Evolutionary conservation across 441 rosid genomes (phyloP).

Genomic region (Flueggea neowawraea): DNA sequence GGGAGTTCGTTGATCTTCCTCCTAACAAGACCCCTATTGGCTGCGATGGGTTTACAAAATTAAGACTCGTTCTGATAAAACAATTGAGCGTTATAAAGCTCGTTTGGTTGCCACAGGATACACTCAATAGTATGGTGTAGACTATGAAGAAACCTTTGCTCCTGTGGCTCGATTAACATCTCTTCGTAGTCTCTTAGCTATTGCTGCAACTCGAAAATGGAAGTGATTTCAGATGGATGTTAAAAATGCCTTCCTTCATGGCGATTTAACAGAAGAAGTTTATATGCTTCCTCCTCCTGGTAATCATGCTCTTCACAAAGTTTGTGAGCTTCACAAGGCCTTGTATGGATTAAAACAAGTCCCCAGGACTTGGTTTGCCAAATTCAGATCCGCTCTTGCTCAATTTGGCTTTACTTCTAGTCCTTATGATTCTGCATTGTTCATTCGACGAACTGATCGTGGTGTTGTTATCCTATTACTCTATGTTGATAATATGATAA

Average conservation of each 20-base stretch:
- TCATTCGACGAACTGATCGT: background rate
- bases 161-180: background rate
- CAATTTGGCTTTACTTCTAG: background rate
- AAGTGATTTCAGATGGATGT: background rate
- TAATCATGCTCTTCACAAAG: background rate
- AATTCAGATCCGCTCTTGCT: background rate
- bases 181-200: background rate
- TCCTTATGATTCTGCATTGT: background rate
- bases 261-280: background rate
- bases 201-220: background rate
- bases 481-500: conserved; percentile 4
- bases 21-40: background rate
- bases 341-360: background rate
- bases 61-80: background rate
- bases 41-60: background rate
- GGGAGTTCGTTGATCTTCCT: background rate
- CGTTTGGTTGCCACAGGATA: background rate
- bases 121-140: background rate
- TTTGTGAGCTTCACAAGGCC: background rate
- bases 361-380: background rate
- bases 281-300: background rate
- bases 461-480: background rate
- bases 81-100: background rate
- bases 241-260: background rate
- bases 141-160: conserved; percentile 1